These are phyloP conservation scores for Exophiala spinifera DNA, from an alignment of 2,329 filamentous ascomycete genomes.

Conservation along the genomic window DNA sequence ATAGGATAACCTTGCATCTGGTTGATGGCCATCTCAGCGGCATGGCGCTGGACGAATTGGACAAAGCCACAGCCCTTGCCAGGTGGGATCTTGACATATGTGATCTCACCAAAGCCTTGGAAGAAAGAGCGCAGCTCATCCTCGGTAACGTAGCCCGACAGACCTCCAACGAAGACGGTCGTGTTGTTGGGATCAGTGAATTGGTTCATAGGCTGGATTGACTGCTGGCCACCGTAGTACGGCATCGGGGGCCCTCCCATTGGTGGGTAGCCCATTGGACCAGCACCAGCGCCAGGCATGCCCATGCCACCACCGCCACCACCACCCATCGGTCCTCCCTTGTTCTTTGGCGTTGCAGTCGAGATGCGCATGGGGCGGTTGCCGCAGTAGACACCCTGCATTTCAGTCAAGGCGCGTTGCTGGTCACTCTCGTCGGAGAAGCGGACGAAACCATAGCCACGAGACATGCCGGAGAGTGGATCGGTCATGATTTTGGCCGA, in stretches of 20 bases:
- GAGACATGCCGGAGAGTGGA: conserved; percentile 94
- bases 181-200: conserved; percentile 99
- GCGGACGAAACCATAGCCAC: conserved; percentile 95
- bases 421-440: conserved; percentile 95
- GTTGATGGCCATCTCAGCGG: conserved; percentile 99
- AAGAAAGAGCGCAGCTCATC: conserved; percentile 99
- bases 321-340: conserved; percentile 48
- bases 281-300: conserved; percentile 50
- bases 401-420: conserved; percentile 91
- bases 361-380: conserved; percentile 98
- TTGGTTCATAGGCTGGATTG: conserved; percentile 94
- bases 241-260: conserved; percentile 69
- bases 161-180: conserved; percentile 94
- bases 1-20: conserved; percentile 99
- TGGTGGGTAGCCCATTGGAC: conserved; percentile 60
- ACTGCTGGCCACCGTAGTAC: conserved; percentile 66
- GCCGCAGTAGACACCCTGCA: conserved; percentile 99
- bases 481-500: conserved; percentile 99
- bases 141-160: conserved; percentile 97
- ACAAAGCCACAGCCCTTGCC: conserved; percentile 99
- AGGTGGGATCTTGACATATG: conserved; percentile 98
- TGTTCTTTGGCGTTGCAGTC: conserved; percentile 95
- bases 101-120: conserved; percentile 98
- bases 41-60: conserved; percentile 97
- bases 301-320: conserved; percentile 50